Evolutionary conservation across 345 rosid species (phyloP).

Genomic region (Erucastrum elatum): DNA sequence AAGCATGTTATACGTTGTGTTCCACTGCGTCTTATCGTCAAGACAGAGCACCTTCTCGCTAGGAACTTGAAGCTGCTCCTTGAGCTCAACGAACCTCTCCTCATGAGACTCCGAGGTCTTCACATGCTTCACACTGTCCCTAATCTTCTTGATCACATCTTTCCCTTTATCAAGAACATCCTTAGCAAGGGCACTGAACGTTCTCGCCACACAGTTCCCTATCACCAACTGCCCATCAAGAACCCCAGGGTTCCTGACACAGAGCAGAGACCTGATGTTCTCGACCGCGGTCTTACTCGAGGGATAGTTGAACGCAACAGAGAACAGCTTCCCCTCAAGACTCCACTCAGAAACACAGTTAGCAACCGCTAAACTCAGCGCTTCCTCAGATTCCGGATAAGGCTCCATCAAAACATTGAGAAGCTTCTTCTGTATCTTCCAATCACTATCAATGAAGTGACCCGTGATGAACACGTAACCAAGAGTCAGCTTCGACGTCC

Average conservation of each 20-base stretch:
- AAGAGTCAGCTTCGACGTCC: background rate
- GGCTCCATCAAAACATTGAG: background rate
- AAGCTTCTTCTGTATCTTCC: conserved; percentile 2
- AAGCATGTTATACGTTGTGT: conserved; percentile 81
- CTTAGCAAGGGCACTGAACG: conserved; percentile 59
- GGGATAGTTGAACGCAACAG: background rate
- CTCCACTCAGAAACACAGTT: background rate
- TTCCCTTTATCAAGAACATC: conserved; percentile 56
- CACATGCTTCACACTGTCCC: conserved; percentile 81
- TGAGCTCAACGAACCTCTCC: conserved; percentile 86
- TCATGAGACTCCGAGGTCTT: conserved; percentile 81
- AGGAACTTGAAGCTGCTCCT: conserved; percentile 86
- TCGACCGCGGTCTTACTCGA: background rate
- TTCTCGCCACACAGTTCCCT: conserved; percentile 64
- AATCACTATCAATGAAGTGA: background rate
- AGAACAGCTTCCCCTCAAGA: background rate
- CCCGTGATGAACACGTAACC: background rate
- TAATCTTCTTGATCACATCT: conserved; percentile 65
- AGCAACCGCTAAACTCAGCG: background rate
- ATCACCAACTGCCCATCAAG: conserved; percentile 79
- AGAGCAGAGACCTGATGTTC: background rate
- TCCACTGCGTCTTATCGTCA: conserved; percentile 80
- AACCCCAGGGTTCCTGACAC: conserved; percentile 34
- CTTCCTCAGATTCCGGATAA: background rate
- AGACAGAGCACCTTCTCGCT: conserved; percentile 63